Conservation (phyloP, 179 eudicot genomes). For the Beta macrorhiza region DNA sequence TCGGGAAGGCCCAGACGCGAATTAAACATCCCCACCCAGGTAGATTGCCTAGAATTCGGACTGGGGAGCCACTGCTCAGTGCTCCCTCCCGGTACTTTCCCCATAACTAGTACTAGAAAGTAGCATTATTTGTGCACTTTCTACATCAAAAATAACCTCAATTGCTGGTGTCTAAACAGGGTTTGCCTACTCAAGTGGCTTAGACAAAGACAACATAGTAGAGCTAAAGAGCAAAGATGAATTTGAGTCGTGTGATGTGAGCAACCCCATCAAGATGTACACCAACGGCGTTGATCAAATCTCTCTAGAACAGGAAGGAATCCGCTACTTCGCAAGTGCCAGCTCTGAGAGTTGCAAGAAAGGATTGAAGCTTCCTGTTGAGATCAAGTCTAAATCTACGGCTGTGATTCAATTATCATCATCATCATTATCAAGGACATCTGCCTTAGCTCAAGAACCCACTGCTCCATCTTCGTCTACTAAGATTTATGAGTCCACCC, state of each 20-base stretch:
- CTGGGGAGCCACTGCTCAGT: no score
- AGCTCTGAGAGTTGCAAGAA: slow-evolving; percentile 57
- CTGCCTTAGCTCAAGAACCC: slow-evolving; percentile 29
- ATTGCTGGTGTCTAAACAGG: slow-evolving; percentile 36
- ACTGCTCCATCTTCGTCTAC: slow-evolving; percentile 31
- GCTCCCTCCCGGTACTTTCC: no score
- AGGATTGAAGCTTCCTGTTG: slow-evolving; percentile 72
- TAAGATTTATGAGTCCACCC: slow-evolving; percentile 16
- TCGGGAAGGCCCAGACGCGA: no score
- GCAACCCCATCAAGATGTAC: slow-evolving; percentile 72
- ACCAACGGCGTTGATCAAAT: slow-evolving; percentile 55
- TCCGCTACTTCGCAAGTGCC: slow-evolving; percentile 72
- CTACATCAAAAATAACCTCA: background rate
- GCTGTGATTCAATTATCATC: slow-evolving; percentile 9
- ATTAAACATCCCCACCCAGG: no score
- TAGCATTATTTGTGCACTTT: background rate
- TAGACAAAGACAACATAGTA: slow-evolving; percentile 53
- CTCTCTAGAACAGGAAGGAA: slow-evolving; percentile 52
- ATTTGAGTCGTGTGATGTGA: slow-evolving; percentile 59
- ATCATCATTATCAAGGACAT: background rate
- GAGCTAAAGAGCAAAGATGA: slow-evolving; percentile 64
- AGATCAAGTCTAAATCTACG: slow-evolving; percentile 45
- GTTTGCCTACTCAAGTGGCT: slow-evolving; percentile 61
- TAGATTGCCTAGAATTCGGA: no score
- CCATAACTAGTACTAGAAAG: no score